A percentile compares a stretch with the other conserved stretches of the same genome.
Conservation (phyloP, 495 filamentous ascomycete species). For the Neurospora sp. region DNA sequence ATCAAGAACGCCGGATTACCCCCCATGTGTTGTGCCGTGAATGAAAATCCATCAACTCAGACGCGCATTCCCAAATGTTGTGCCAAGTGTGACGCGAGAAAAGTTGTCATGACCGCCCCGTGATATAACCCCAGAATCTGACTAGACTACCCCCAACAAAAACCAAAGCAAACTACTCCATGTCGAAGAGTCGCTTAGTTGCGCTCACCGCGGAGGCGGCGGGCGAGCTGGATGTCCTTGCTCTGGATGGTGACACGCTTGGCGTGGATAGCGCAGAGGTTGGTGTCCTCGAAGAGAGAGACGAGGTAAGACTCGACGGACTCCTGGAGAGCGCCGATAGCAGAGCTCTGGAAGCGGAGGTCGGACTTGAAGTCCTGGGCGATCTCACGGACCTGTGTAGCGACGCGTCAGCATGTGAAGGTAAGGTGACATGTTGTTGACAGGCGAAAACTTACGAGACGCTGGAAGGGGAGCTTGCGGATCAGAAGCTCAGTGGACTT, state of each 20-base stretch:
- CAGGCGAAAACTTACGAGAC: constrained; percentile 51
- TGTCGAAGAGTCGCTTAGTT: constrained; percentile 30
- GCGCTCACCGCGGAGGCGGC: constrained; percentile 94
- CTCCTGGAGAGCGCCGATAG: constrained; percentile 99
- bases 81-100: constrained; percentile 16
- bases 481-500: constrained; percentile 99
- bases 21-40: constrained; percentile 16
- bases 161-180: constrained; percentile 6
- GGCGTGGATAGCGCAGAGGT: constrained; percentile 99
- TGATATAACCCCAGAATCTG: constrained; percentile 11
- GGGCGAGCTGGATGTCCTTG: constrained; percentile 96
- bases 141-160: constrained; percentile 1
- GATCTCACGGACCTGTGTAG: constrained; percentile 76
- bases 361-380: constrained; percentile 99
- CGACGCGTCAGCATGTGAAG: constrained; percentile 22
- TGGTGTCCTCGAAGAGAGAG: constrained; percentile 99
- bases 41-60: constrained; percentile 13
- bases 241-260: constrained; percentile 96
- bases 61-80: constrained; percentile 17
- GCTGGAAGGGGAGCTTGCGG: constrained; percentile 99
- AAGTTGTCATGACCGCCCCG: constrained; percentile 25
- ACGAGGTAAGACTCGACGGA: constrained; percentile 99
- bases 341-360: constrained; percentile 98
- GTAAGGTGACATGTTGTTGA: constrained; percentile 5
- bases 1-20: constrained; percentile 29